Conservation (phyloP, 176 grass and related monocot genomes). For the Cenchrus purpureus region DNA sequence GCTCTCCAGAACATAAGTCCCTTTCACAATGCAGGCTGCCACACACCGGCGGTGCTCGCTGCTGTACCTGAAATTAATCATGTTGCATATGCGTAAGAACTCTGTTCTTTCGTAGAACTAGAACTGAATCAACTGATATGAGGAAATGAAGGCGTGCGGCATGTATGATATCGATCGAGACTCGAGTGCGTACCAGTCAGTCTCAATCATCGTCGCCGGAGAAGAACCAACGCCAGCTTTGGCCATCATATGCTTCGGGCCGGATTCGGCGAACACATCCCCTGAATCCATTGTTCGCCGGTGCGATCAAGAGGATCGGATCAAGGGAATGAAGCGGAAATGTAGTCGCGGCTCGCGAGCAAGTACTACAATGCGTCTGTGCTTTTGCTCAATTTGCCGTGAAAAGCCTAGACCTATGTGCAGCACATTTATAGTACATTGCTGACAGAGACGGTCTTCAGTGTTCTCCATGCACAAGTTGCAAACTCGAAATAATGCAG, state of each 20-base stretch:
- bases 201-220: neutral
- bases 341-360: too few species aligned
- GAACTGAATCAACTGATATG: too few species aligned
- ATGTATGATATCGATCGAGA: too few species aligned
- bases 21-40: constrained; percentile 29
- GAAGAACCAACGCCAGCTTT: neutral
- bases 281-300: neutral
- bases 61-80: neutral
- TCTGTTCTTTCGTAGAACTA: too few species aligned
- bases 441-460: too few species aligned
- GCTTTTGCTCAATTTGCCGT: neutral
- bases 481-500: too few species aligned
- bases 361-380: neutral
- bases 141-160: too few species aligned
- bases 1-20: neutral
- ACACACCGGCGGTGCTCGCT: constrained; percentile 23
- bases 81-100: too few species aligned
- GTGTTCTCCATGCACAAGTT: neutral
- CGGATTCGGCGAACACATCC: neutral
- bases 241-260: neutral
- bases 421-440: neutral
- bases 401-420: neutral
- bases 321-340: too few species aligned
- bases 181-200: neutral
- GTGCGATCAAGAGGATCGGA: too few species aligned